Evolutionary conservation across 2,329 filamentous ascomycete species (phyloP).

Genomic region (Knoxdaviesia proteae): DNA sequence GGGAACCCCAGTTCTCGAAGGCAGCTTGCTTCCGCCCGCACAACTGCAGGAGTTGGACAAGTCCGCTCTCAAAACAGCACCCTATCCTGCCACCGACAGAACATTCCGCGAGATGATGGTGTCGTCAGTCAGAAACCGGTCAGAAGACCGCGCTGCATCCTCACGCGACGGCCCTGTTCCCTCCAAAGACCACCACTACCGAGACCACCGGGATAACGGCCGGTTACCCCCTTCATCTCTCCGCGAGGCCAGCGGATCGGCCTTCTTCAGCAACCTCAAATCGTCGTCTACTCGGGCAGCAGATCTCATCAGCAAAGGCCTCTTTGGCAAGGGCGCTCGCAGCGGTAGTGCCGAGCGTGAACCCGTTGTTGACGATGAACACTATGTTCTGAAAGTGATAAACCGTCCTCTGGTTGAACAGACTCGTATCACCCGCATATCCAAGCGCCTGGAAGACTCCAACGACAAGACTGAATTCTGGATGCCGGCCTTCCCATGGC

Average conservation of each 20-base stretch:
- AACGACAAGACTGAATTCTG: slow-evolving; percentile 94
- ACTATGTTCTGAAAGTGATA: slow-evolving; percentile 69
- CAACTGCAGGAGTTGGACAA: slow-evolving; percentile 6
- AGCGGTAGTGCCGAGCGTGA: slow-evolving; percentile 54
- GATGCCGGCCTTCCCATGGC: slow-evolving; percentile 93
- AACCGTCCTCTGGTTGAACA: slow-evolving; percentile 75
- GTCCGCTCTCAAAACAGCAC: slow-evolving; percentile 37
- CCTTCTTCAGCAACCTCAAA: slow-evolving; percentile 54
- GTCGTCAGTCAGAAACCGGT: slow-evolving; percentile 46
- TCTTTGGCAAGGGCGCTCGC: slow-evolving; percentile 60
- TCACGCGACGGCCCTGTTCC: slow-evolving; percentile 18
- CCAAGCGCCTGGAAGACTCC: slow-evolving; percentile 69
- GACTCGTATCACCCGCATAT: slow-evolving; percentile 76
- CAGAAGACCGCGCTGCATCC: slow-evolving; percentile 39
- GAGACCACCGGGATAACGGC: slow-evolving; percentile 19
- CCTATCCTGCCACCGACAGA: slow-evolving; percentile 29
- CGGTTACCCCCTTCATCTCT: slow-evolving; percentile 31
- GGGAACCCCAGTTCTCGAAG: background rate
- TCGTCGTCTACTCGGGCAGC: slow-evolving; percentile 54
- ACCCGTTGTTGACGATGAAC: slow-evolving; percentile 50
- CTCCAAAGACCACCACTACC: slow-evolving; percentile 15
- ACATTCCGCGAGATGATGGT: slow-evolving; percentile 47
- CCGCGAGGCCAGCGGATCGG: slow-evolving; percentile 39
- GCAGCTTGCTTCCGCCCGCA: background rate
- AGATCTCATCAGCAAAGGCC: slow-evolving; percentile 61